phyloP scores from a whole-genome alignment of 2,329 filamentous ascomycete genomes.

The Colletotrichum chlorophyti region DNA sequence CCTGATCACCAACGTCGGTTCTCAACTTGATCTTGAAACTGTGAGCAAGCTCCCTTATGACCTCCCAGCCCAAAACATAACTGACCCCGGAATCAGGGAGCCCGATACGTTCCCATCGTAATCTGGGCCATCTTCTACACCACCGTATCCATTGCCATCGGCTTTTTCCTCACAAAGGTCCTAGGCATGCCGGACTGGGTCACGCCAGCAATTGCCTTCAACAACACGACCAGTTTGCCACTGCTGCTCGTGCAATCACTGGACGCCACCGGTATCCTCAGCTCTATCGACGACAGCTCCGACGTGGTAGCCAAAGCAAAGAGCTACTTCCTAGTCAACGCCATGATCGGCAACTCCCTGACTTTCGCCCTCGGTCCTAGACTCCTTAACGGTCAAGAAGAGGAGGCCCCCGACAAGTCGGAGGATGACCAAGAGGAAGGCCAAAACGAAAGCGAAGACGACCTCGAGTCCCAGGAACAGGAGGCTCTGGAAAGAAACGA shows the following conservation, averaged over 20 bases:
- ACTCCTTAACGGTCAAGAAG: slow-evolving; percentile 24
- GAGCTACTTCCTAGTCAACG: slow-evolving; percentile 71
- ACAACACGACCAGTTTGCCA: slow-evolving; percentile 55
- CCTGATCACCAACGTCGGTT: slow-evolving; percentile 52
- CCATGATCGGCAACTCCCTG: slow-evolving; percentile 67
- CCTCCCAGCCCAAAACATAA: not conserved
- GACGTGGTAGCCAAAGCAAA: slow-evolving; percentile 64
- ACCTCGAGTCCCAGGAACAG: slow-evolving; percentile 21
- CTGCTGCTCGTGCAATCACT: slow-evolving; percentile 50
- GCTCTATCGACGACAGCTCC: slow-evolving; percentile 50
- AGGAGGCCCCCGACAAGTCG: slow-evolving; percentile 19
- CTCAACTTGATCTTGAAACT: slow-evolving; percentile 44
- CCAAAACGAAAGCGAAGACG: not conserved
- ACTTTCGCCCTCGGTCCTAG: slow-evolving; percentile 68
- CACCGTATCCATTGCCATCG: slow-evolving; percentile 45
- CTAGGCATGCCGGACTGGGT: slow-evolving; percentile 54
- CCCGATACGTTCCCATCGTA: slow-evolving; percentile 45
- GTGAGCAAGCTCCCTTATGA: slow-evolving; percentile 22
- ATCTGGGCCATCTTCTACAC: slow-evolving; percentile 45
- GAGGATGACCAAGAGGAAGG: not conserved
- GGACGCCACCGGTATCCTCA: slow-evolving; percentile 61
- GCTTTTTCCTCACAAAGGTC: slow-evolving; percentile 42
- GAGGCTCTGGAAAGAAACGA: slow-evolving; percentile 17
- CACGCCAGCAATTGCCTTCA: slow-evolving; percentile 53
- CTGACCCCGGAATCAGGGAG: slow-evolving; percentile 24